A percentile compares a stretch with the other conserved stretches of the same genome.
Conservation (phyloP, 441 rosid species). For the Populus trichocarpa region DNA sequence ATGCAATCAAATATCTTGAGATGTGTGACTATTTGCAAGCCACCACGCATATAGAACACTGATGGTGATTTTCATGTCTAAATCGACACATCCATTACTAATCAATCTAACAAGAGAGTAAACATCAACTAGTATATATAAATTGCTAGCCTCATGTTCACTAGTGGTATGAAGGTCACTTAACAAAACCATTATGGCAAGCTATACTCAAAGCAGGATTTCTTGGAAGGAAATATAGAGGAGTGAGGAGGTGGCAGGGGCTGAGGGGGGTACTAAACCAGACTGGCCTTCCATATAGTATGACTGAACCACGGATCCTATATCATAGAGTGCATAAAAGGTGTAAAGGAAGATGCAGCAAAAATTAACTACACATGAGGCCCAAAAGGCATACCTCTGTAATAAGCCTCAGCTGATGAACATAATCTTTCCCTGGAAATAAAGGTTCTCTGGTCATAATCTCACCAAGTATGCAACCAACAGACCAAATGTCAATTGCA, state of each 20-base stretch:
- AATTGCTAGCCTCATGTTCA: neutral
- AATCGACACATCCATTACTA: neutral
- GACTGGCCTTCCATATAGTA: neutral
- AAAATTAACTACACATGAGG: slow-evolving; percentile 9
- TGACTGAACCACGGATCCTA: neutral
- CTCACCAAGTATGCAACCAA: too few relatives aligned
- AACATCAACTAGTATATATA: neutral
- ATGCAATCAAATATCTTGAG: neutral
- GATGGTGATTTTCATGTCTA: neutral
- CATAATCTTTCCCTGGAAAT: too few relatives aligned
- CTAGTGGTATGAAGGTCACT: neutral
- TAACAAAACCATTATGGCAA: neutral
- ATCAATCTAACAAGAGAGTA: neutral
- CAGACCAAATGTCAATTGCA: too few relatives aligned
- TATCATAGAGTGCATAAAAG: neutral
- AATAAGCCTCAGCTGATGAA: too few relatives aligned
- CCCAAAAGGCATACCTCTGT: slow-evolving; percentile 40
- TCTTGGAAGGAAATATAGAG: neutral
- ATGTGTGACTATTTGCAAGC: neutral
- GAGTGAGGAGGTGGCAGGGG: neutral
- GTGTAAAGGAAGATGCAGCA: neutral
- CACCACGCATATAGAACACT: neutral
- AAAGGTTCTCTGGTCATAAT: too few relatives aligned
- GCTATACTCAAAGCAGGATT: neutral
- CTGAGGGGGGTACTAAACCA: neutral